Evolutionary conservation across 2,329 filamentous ascomycete species (phyloP).

Genomic region (Fusarium euwallaceae): DNA sequence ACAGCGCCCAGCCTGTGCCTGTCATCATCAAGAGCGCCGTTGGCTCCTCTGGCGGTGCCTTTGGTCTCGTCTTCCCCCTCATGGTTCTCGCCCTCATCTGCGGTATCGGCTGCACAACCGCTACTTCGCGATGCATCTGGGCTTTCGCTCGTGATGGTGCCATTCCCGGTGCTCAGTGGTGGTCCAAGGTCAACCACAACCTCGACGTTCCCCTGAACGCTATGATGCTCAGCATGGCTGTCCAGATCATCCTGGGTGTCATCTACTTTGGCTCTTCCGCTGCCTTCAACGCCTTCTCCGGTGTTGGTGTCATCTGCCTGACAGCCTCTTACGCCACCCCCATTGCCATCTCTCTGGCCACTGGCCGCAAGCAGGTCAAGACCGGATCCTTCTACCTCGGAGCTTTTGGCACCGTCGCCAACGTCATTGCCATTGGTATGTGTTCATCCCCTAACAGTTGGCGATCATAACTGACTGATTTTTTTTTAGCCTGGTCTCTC

Average conservation of each 20-base stretch:
- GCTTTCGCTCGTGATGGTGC: constrained; percentile 79
- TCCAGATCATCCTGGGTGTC: constrained; percentile 73
- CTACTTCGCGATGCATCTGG: constrained; percentile 76
- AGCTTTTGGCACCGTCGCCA: constrained; percentile 70
- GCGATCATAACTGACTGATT: constrained; percentile 23
- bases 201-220: constrained; percentile 77
- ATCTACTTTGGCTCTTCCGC: constrained; percentile 78
- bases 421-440: constrained; percentile 74
- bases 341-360: constrained; percentile 73
- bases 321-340: constrained; percentile 77
- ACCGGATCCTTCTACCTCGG: constrained; percentile 73
- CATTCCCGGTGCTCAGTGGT: constrained; percentile 72
- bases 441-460: constrained; percentile 27
- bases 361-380: constrained; percentile 70
- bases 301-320: constrained; percentile 77
- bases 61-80: constrained; percentile 73
- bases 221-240: constrained; percentile 78
- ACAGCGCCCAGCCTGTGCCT: constrained; percentile 72
- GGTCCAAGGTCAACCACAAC: constrained; percentile 71
- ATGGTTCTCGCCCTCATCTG: constrained; percentile 76
- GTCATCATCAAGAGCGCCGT: constrained; percentile 73
- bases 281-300: constrained; percentile 80
- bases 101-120: constrained; percentile 77
- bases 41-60: constrained; percentile 71
- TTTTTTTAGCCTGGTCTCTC: constrained; percentile 69